These are phyloP conservation scores for Cryptococcus jaspeensis DNA, from an alignment of 1,284 basidiomycete species.

Conservation along the genomic window DNA sequence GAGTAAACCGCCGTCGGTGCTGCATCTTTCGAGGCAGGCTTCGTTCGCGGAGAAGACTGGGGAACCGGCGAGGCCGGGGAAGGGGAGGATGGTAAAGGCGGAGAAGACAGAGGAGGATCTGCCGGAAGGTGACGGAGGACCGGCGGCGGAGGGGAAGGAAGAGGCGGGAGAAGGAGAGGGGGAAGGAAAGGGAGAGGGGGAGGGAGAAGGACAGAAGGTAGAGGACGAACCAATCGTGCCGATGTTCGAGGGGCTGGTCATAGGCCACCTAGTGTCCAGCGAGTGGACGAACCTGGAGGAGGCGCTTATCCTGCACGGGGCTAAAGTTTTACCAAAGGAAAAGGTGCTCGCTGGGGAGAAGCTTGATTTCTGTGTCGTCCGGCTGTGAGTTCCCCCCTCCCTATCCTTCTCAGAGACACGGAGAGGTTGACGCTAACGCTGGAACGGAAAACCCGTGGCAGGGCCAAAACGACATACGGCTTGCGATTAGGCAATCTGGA, in stretches of 20 bases:
- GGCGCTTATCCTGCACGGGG: conserved; percentile 37
- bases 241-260: conserved; percentile 39
- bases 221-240: conserved; percentile 2
- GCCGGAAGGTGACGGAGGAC: no score
- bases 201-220: no score
- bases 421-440: background rate
- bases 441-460: background rate
- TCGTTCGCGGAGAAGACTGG: conserved; percentile 20
- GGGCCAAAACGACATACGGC: background rate
- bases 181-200: no score
- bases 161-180: no score
- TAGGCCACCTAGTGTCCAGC: conserved; percentile 39
- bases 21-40: conserved; percentile 33
- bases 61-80: no score
- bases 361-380: conserved; percentile 45
- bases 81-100: no score
- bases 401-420: background rate
- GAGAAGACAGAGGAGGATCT: no score
- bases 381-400: conserved; percentile 35
- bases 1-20: conserved; percentile 33
- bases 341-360: conserved; percentile 27
- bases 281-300: conserved; percentile 34
- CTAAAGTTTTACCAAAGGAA: conserved; percentile 26
- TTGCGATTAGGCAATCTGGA: background rate
- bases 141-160: no score